Evolutionary conservation across 306 rosid species (phyloP).

Genomic region (Fagus sylvatica): DNA sequence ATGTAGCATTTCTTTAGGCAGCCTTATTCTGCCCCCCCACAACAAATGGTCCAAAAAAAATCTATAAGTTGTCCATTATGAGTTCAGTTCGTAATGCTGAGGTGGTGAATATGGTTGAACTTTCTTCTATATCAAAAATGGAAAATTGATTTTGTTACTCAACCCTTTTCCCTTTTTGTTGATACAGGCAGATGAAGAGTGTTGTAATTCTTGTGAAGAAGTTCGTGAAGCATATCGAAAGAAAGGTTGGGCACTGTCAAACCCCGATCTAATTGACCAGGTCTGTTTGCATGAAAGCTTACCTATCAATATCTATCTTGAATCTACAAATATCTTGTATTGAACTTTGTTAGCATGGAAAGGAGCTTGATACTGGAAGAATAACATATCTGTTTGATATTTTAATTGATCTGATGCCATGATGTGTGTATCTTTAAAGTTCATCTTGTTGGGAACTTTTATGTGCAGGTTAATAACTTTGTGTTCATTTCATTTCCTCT

Average conservation of each 20-base stretch:
- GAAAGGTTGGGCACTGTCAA: conserved; percentile 96
- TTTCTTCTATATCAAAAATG: neutral
- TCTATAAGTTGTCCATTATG: neutral
- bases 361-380: neutral
- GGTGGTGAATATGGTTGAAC: neutral
- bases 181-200: conserved; percentile 78
- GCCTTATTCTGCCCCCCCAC: neutral
- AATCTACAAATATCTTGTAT: neutral
- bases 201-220: conserved; percentile 93
- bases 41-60: too few species aligned
- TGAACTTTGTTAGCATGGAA: neutral
- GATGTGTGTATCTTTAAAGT: neutral
- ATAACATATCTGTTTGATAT: neutral
- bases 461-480: neutral
- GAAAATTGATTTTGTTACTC: neutral
- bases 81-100: neutral
- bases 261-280: conserved; percentile 93
- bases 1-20: neutral
- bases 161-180: neutral
- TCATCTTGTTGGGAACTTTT: neutral
- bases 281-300: conserved; percentile 46
- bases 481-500: neutral
- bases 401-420: neutral
- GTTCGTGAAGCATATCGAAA: conserved; percentile 95
- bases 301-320: conserved; percentile 5